Evolutionary conservation across 306 rosid species (phyloP), one percentile per base, ranked within the genome.

Genomic region (Ormosia emarginata): DNA sequence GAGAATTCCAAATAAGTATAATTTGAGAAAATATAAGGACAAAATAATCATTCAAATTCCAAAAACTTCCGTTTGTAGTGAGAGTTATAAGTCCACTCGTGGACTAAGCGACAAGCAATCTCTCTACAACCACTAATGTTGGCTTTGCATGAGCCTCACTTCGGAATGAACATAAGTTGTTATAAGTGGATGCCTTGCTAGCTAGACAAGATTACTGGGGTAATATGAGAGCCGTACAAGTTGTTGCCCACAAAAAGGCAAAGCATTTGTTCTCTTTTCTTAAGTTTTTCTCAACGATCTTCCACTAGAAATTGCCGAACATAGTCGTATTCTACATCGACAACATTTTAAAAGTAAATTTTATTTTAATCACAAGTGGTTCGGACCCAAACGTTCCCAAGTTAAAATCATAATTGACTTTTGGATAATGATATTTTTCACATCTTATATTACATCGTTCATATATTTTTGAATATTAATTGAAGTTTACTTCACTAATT

Each of bases 281-380:
- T 57, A 24, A 40, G 2, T 58, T 57, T 79, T 70, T 56, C 14
- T 59, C n/a, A 10, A 8, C 7, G 33, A 47, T 47, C 56, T 14
- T 39, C 84, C 84, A 62, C 67, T 69, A 74, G 0, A 80, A 3
- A 49, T 61, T 62, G 69, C 56, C 24, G 58, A 53, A 80, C 73
- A 81, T 81, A 40, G 72, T 80, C 79, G 29, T 62, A 50, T 49
- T 63, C 65, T 44, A 3, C 39, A 14, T 29, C 36, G 3, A 36
- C 2, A 17, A 37, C 0, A 9, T 34, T 8, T 10, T 14, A 3
- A 18, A 37, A 33, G 64, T 52, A n/a, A 37, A 52, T 10, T 50
- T 9, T 32, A 71, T 34, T 55, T 71, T 52, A 33, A 4, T 8
- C 17, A 3, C 4, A 17, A 9, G 36, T 67, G 49, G 17, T 53